A percentile compares a stretch with the other conserved stretches of the same genome.
phyloP scores from a whole-genome alignment of 768 basidiomycete species.

The Boletus sp. region DNA sequence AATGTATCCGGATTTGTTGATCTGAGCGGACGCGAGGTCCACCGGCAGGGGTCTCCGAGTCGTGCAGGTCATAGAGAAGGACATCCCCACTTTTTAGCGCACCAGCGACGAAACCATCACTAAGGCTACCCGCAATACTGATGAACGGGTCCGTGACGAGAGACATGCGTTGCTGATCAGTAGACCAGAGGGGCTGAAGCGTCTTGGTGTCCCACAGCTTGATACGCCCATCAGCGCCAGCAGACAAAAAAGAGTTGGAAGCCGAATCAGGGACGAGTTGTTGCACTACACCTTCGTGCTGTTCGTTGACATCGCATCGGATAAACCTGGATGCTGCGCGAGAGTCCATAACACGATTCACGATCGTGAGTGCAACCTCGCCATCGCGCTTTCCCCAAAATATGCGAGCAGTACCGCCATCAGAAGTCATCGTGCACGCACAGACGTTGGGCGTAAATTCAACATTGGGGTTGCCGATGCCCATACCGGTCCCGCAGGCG shows the following conservation, averaged over 20 bases:
- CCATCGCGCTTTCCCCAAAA: slow-evolving; percentile 76
- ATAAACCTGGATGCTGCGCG: slow-evolving; percentile 45
- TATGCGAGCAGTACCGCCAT: slow-evolving; percentile 63
- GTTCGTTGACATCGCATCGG: slow-evolving; percentile 52
- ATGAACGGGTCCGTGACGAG: slow-evolving; percentile 49
- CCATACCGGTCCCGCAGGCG: slow-evolving; percentile 55
- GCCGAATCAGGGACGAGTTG: slow-evolving; percentile 52
- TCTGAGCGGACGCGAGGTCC: slow-evolving; percentile 11
- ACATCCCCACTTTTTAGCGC: slow-evolving; percentile 58
- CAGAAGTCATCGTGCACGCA: slow-evolving; percentile 54
- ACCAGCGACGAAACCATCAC: slow-evolving; percentile 47
- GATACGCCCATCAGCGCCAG: slow-evolving; percentile 59
- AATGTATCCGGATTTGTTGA: slow-evolving; percentile 37
- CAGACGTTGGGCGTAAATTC: slow-evolving; percentile 72
- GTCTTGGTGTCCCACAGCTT: slow-evolving; percentile 71
- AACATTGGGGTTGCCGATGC: slow-evolving; percentile 71
- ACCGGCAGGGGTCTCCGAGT: slow-evolving; percentile 16
- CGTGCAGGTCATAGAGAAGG: slow-evolving; percentile 51
- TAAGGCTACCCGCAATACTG: slow-evolving; percentile 45
- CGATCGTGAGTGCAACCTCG: slow-evolving; percentile 60
- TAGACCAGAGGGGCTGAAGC: slow-evolving; percentile 64
- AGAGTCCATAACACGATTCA: slow-evolving; percentile 57
- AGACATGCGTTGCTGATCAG: slow-evolving; percentile 35
- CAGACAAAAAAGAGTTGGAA: slow-evolving; percentile 45
- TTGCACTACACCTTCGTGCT: slow-evolving; percentile 60